These are phyloP conservation scores for Hygrophila difformis DNA, from an alignment of 257 asterid genomes.

Conservation along the genomic window DNA sequence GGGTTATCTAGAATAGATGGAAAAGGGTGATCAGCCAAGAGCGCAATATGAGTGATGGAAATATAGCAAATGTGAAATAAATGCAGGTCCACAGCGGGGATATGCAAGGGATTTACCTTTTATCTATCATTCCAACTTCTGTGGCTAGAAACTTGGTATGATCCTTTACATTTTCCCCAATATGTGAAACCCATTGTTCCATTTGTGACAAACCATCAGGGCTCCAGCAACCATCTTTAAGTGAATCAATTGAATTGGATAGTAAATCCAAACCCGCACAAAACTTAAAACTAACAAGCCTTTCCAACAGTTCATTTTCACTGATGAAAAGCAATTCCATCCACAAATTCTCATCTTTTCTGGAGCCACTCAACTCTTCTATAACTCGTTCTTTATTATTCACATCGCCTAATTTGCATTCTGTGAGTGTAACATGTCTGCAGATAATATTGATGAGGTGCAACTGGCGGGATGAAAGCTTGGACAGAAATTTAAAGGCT, in stretches of 20 bases:
- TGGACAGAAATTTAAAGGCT: slow-evolving; percentile 28
- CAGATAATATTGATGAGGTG: slow-evolving; percentile 61
- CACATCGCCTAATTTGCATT: slow-evolving; percentile 19
- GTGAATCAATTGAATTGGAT: slow-evolving; percentile 21
- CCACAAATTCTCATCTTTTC: slow-evolving; percentile 37
- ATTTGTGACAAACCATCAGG: slow-evolving; percentile 61
- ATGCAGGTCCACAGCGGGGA: slow-evolving; percentile 1
- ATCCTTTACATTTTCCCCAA: slow-evolving; percentile 32
- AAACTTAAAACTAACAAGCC: slow-evolving; percentile 52
- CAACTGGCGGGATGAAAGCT: slow-evolving; percentile 59
- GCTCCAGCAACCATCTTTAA: slow-evolving; percentile 29
- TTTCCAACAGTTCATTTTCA: slow-evolving; percentile 71
- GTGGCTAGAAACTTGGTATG: slow-evolving; percentile 36
- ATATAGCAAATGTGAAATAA: not conserved
- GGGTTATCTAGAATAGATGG: too few relatives aligned
- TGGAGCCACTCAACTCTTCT: slow-evolving; percentile 24
- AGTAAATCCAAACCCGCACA: slow-evolving; percentile 26
- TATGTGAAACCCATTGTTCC: slow-evolving; percentile 65
- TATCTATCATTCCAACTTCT: slow-evolving; percentile 35
- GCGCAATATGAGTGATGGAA: slow-evolving; percentile 6
- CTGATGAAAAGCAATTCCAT: slow-evolving; percentile 37
- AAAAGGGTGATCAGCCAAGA: not conserved
- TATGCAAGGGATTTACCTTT: too few relatives aligned
- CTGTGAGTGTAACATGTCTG: slow-evolving; percentile 53
- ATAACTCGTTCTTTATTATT: slow-evolving; percentile 18